These are phyloP conservation scores for Planoprotostelium fungivorum DNA, from an alignment of 78 protist genomes.

Conservation along the genomic window DNA sequence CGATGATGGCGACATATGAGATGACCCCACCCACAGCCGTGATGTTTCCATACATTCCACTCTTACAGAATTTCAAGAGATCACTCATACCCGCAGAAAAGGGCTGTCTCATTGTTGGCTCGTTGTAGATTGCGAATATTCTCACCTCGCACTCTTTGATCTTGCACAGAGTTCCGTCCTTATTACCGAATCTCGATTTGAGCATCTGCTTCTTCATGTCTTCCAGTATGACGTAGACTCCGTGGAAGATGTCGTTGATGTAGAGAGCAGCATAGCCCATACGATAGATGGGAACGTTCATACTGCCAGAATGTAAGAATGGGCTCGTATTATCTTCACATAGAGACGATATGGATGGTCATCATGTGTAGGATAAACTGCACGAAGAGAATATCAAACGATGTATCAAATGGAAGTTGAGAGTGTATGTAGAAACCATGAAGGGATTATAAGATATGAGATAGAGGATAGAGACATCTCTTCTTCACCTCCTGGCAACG, in stretches of 20 bases:
- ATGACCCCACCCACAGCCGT: no score
- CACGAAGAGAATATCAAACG: no score
- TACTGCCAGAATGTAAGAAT: no score
- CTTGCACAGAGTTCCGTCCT: neutral
- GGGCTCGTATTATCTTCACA: no score
- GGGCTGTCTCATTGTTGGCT: neutral
- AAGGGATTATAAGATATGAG: no score
- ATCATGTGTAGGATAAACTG: no score
- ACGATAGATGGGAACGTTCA: neutral
- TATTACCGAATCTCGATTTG: neutral
- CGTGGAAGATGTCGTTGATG: neutral
- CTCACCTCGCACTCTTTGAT: neutral
- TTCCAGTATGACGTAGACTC: neutral
- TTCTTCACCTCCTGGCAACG: no score
- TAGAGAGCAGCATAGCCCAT: neutral
- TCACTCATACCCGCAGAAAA: neutral
- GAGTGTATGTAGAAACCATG: no score
- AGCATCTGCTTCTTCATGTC: neutral
- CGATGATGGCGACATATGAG: no score
- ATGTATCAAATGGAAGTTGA: no score
- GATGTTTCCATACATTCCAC: no score
- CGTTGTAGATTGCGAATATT: neutral
- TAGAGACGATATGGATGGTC: no score
- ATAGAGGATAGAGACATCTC: neutral
- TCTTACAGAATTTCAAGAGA: neutral